These are phyloP conservation scores for Melaleuca quinquenervia DNA, from an alignment of 345 rosid genomes.

Conservation along the genomic window DNA sequence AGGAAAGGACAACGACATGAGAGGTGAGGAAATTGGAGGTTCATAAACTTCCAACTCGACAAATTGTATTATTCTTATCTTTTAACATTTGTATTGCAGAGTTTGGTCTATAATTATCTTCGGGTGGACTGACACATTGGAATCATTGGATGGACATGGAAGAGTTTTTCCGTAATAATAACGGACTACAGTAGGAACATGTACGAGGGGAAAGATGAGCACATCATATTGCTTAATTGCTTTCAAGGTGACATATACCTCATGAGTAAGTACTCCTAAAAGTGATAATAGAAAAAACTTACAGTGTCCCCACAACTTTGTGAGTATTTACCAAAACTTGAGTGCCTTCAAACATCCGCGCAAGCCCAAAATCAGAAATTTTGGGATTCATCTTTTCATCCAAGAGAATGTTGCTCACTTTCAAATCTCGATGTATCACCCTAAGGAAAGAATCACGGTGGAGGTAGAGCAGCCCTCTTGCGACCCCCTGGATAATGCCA, in stretches of 20 bases:
- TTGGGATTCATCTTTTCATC: constrained; percentile 18
- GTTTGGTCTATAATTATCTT: neutral
- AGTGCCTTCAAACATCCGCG: constrained; percentile 11
- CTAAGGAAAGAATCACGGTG: too few species aligned
- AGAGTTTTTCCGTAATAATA: neutral
- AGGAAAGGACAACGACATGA: neutral
- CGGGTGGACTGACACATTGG: neutral
- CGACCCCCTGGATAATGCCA: too few species aligned
- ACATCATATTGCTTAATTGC: neutral
- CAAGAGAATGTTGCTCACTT: too few species aligned
- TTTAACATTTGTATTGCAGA: too few species aligned
- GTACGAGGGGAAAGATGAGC: neutral
- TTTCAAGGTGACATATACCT: neutral
- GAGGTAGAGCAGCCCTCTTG: too few species aligned
- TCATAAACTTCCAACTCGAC: neutral
- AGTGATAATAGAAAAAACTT: neutral
- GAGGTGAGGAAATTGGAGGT: neutral
- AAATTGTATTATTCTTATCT: neutral
- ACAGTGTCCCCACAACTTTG: constrained; percentile 13
- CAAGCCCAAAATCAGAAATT: constrained; percentile 31
- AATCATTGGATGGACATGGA: neutral
- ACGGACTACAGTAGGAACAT: neutral
- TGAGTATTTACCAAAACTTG: constrained; percentile 3
- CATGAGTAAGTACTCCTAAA: neutral
- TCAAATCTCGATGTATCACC: too few species aligned